phyloP scores from a whole-genome alignment of 2,329 filamentous ascomycete species.

The Rasamsonia emersonii region DNA sequence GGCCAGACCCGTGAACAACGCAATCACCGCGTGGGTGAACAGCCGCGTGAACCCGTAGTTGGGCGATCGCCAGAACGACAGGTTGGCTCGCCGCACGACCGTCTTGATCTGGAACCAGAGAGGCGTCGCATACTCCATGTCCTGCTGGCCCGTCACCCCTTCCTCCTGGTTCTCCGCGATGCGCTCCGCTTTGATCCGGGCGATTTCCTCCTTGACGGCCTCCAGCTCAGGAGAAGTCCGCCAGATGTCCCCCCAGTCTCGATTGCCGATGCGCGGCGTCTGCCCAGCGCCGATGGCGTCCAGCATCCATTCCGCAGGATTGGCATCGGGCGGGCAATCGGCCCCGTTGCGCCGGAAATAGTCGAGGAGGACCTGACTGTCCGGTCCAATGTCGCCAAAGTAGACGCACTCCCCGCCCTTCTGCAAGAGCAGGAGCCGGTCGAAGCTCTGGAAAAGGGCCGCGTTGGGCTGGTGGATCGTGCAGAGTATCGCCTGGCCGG shows the following conservation, averaged over 20 bases:
- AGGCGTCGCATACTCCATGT: conserved; percentile 77
- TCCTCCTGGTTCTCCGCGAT: conserved; percentile 36
- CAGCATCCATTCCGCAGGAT: conserved; percentile 44
- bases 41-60: conserved; percentile 85
- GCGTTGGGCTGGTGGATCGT: conserved; percentile 55
- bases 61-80: conserved; percentile 75
- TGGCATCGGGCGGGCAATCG: conserved; percentile 41
- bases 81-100: conserved; percentile 63
- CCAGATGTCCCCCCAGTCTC: conserved; percentile 78
- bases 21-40: conserved; percentile 75
- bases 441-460: conserved; percentile 49
- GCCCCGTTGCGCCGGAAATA: conserved; percentile 48
- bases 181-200: conserved; percentile 56
- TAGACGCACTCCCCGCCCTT: conserved; percentile 47
- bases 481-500: conserved; percentile 51
- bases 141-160: conserved; percentile 36
- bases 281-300: conserved; percentile 66
- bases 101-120: conserved; percentile 68
- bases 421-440: conserved; percentile 47
- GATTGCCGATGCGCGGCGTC: conserved; percentile 60
- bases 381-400: conserved; percentile 46
- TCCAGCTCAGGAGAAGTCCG: conserved; percentile 61
- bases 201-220: conserved; percentile 57
- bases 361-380: conserved; percentile 40
- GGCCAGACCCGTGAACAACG: conserved; percentile 67